phyloP scores from a whole-genome alignment of 176 grass and related monocot species.

The Otatea glauca region DNA sequence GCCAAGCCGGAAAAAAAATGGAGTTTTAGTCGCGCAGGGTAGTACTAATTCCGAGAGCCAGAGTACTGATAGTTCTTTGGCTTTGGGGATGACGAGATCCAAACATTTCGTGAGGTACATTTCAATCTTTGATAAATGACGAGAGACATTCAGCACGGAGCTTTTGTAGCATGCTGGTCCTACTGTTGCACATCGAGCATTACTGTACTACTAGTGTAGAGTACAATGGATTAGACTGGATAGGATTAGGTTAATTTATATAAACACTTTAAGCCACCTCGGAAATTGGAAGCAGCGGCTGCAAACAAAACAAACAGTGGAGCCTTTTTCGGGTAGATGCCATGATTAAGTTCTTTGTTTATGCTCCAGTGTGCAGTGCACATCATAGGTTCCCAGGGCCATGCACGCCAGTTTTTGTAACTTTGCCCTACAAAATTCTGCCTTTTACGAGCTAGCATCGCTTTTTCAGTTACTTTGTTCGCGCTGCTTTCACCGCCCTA shows the following conservation, averaged over 20 bases:
- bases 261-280: constrained; percentile 38
- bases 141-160: neutral
- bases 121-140: no score
- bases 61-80: neutral
- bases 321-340: constrained; percentile 37
- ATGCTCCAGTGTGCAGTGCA: constrained; percentile 10
- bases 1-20: neutral
- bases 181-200: no score
- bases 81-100: constrained; percentile 1
- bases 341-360: constrained; percentile 42
- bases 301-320: constrained; percentile 26
- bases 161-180: neutral
- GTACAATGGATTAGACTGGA: constrained; percentile 18
- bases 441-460: constrained; percentile 18
- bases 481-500: no score
- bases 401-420: neutral
- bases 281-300: constrained; percentile 39
- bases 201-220: no score
- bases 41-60: neutral
- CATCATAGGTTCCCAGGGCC: constrained; percentile 10
- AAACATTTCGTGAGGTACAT: constrained; percentile 6
- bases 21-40: neutral
- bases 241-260: no score
- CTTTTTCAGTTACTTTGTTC: no score
- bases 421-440: constrained; percentile 15